phyloP scores from a whole-genome alignment of 2,329 filamentous ascomycete genomes.

The Trichoderma sp. region DNA sequence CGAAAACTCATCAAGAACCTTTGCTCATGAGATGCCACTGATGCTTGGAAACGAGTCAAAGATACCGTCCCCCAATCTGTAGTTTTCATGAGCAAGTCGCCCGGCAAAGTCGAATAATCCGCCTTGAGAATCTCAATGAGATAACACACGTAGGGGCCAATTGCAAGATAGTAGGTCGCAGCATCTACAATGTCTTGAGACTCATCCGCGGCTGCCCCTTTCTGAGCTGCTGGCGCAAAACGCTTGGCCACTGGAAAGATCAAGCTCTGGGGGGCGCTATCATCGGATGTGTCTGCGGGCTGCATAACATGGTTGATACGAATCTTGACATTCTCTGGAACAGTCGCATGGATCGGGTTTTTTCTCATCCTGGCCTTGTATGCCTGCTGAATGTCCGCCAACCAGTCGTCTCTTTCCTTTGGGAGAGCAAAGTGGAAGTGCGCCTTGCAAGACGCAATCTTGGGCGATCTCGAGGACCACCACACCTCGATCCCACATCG shows the following conservation, averaged over 20 bases:
- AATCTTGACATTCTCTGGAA: slow-evolving; percentile 52
- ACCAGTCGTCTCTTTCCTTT: slow-evolving; percentile 55
- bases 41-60: slow-evolving; percentile 55
- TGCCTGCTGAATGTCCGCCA: slow-evolving; percentile 51
- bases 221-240: slow-evolving; percentile 46
- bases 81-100: slow-evolving; percentile 55
- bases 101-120: slow-evolving; percentile 46
- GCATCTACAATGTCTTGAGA: slow-evolving; percentile 53
- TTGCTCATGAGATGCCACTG: slow-evolving; percentile 57
- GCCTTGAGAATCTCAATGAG: slow-evolving; percentile 55
- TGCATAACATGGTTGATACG: slow-evolving; percentile 54
- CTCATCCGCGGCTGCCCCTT: slow-evolving; percentile 48
- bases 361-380: slow-evolving; percentile 46
- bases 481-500: slow-evolving; percentile 60
- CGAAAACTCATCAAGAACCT: slow-evolving; percentile 60
- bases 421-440: slow-evolving; percentile 55
- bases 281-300: slow-evolving; percentile 44
- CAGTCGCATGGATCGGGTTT: slow-evolving; percentile 42
- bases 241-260: slow-evolving; percentile 60
- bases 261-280: slow-evolving; percentile 38
- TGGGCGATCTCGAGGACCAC: slow-evolving; percentile 54
- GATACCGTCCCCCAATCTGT: slow-evolving; percentile 57
- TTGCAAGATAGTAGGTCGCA: slow-evolving; percentile 58
- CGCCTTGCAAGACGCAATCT: slow-evolving; percentile 51
- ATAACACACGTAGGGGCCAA: slow-evolving; percentile 58